Conservation (phyloP, 1,139 yeast species). For the Zygoascus sp. region DNA sequence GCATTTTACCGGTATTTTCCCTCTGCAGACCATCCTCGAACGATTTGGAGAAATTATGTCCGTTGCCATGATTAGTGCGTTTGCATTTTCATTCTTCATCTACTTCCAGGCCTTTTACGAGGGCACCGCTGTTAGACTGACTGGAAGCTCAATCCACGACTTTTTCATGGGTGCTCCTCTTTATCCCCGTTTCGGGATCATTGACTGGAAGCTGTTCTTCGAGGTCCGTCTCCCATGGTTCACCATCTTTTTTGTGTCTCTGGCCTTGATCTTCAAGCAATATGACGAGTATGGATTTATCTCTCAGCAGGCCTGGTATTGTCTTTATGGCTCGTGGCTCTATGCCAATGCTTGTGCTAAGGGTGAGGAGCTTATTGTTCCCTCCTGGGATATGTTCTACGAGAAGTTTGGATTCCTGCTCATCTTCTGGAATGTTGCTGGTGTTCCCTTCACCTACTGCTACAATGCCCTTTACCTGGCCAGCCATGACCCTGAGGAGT, state of each 20-base stretch:
- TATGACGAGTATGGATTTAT: slow-evolving; percentile 75
- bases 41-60: slow-evolving; percentile 90
- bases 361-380: slow-evolving; percentile 95
- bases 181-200: slow-evolving; percentile 88
- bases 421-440: slow-evolving; percentile 97
- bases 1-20: slow-evolving; percentile 71
- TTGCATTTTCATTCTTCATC: slow-evolving; percentile 61
- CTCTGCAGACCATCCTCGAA: slow-evolving; percentile 67
- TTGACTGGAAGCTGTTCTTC: slow-evolving; percentile 93
- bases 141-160: slow-evolving; percentile 87
- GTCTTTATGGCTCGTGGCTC: slow-evolving; percentile 82
- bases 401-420: slow-evolving; percentile 98
- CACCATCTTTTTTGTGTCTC: slow-evolving; percentile 71
- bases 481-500: slow-evolving; percentile 78
- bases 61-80: slow-evolving; percentile 77
- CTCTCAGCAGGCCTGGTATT: slow-evolving; percentile 67
- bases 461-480: slow-evolving; percentile 82
- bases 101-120: slow-evolving; percentile 50
- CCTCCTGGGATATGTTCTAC: slow-evolving; percentile 99
- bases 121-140: slow-evolving; percentile 68
- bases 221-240: slow-evolving; percentile 98
- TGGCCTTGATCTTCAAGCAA: slow-evolving; percentile 74
- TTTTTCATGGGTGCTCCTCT: slow-evolving; percentile 96
- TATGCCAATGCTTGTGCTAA: slow-evolving; percentile 96
- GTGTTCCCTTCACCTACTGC: slow-evolving; percentile 97